Conservation (phyloP, 345 rosid species). For the Brassica juncea region DNA sequence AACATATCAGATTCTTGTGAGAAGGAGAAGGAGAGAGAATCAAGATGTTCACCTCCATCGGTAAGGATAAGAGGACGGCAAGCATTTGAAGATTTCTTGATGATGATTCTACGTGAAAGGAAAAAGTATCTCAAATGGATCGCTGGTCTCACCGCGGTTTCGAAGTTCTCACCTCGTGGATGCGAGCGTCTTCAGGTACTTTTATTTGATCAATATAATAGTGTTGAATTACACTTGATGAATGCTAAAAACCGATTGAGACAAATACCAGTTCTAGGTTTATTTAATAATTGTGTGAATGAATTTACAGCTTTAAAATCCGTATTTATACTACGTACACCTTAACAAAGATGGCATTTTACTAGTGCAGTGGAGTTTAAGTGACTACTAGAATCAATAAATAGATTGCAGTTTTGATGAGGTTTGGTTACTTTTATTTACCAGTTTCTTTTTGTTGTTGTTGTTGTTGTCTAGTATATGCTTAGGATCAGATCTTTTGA, state of each 20-base stretch:
- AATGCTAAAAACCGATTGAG: background rate
- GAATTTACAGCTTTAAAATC: background rate
- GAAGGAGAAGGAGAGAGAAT: conserved; percentile 50
- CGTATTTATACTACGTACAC: background rate
- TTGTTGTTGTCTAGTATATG: conserved; percentile 41
- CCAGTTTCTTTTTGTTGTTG: background rate
- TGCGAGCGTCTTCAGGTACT: conserved; percentile 68
- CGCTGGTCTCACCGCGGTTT: conserved; percentile 45
- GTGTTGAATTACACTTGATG: background rate
- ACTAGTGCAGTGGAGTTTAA: background rate
- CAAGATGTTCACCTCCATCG: conserved; percentile 35
- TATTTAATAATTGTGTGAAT: background rate
- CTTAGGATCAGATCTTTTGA: conserved; percentile 56
- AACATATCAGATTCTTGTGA: conserved; percentile 41
- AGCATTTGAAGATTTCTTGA: conserved; percentile 57
- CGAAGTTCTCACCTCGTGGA: conserved; percentile 64
- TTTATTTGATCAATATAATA: background rate
- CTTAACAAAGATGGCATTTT: background rate
- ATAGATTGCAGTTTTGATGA: background rate
- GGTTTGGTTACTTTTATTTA: background rate
- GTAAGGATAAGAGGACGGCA: conserved; percentile 62
- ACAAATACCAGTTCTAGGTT: background rate
- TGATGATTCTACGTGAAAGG: conserved; percentile 52
- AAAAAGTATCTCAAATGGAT: conserved; percentile 49
- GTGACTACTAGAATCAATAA: background rate